Evolutionary conservation across 2,329 filamentous ascomycete genomes (phyloP), one percentile per base, ranked within the genome.

Genomic region (Verticillium isaacii): DNA sequence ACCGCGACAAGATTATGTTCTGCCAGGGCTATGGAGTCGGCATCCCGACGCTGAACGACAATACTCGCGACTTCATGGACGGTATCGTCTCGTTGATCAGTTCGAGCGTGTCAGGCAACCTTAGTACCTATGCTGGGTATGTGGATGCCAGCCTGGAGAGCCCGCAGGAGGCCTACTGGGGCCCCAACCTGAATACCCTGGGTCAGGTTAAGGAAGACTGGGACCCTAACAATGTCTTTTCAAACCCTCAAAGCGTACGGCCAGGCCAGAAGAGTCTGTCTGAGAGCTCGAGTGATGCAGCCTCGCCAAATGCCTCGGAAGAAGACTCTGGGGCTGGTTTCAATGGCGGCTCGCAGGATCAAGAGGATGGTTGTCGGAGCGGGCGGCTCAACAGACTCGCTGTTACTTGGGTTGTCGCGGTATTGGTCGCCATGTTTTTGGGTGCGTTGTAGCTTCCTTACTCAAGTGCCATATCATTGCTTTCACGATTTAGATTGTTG

Each of bases 1-100:
- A 89, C 67, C 82, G 88, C 56, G 84, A 89, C 75, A 85, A 85
- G 65, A 67, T 88, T 50, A 82, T 89, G 73, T 88, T 86, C 74
- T 82, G 86, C 68, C 85, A 89, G 68, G 83, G 82, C 0, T 89
- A 89, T 68, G 84, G 78, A 9, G 68, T 89, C 55, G 83, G 81
- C 19, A 66, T 85, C 0, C 73, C 78, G 0, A 72, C 72, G 1
- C 68, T 87, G 15, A 77, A 75, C 1, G 64, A 75, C n/a, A 75
- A 72, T 14, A 84, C 81, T 2, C 78, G 75, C 60, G 66, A 73
- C 1, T 88, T 88, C 60, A 69, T 88, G 45, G 73, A 76, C 17
- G 80, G 80, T 6, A 74, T 89, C 56, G 81, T 86, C 68, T 64
- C 73, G 14, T 75, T 67, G 32, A 77, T 85, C 41, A 69, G 70